phyloP scores from a whole-genome alignment of 306 rosid species.

The Glycine soja region DNA sequence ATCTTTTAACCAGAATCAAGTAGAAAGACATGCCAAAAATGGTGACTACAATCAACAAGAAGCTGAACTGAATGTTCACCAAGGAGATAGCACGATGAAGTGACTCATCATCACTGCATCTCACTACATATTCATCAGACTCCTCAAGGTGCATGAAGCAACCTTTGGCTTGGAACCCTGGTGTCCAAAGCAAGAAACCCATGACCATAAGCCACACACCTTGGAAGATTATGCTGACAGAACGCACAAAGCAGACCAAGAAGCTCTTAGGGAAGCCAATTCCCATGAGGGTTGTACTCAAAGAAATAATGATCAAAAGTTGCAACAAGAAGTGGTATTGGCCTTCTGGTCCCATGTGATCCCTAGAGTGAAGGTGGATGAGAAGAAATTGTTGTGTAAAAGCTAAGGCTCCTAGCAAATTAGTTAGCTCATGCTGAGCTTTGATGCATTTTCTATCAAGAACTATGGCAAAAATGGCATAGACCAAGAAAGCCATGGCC shows the following conservation, averaged over 20 bases:
- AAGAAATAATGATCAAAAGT: constrained; percentile 54
- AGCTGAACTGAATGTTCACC: constrained; percentile 74
- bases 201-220: constrained; percentile 77
- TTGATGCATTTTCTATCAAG: constrained; percentile 54
- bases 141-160: constrained; percentile 62
- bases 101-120: constrained; percentile 57
- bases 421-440: constrained; percentile 56
- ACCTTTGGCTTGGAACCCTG: constrained; percentile 62
- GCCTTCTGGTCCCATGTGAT: constrained; percentile 81
- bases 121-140: constrained; percentile 54
- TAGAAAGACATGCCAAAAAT: constrained; percentile 59
- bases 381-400: constrained; percentile 76
- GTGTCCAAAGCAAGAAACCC: constrained; percentile 80
- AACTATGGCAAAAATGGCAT: constrained; percentile 57
- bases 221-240: constrained; percentile 65
- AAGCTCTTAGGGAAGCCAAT: constrained; percentile 66
- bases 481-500: constrained; percentile 61
- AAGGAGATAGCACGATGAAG: constrained; percentile 72
- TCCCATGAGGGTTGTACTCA: constrained; percentile 66
- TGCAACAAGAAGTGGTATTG: constrained; percentile 80
- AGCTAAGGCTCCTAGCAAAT: constrained; percentile 63
- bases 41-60: constrained; percentile 59
- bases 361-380: constrained; percentile 73
- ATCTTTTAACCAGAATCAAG: constrained; percentile 53
- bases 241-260: constrained; percentile 69